A percentile compares a stretch with the other conserved stretches of the same genome.
phyloP scores from a whole-genome alignment of 192 early-diverging fungal genomes.

The Geranomyces variabilis region DNA sequence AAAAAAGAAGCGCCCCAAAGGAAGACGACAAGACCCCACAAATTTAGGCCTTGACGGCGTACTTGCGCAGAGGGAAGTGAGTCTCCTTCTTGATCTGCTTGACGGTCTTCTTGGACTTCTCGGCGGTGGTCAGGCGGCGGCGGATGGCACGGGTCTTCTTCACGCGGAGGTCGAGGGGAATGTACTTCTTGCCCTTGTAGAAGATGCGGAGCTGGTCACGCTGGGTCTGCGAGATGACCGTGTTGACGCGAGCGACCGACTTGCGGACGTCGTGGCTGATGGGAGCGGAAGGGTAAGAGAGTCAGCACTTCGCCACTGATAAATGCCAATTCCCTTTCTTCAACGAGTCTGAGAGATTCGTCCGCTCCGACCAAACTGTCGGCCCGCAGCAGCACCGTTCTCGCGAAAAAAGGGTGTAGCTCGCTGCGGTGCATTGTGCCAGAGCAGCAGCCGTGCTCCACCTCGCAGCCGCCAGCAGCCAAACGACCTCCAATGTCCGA shows the following conservation, averaged over 20 bases:
- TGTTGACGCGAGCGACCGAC: slow-evolving; percentile 92
- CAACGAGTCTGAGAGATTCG: no score
- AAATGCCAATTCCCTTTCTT: no score
- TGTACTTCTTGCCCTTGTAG: slow-evolving; percentile 95
- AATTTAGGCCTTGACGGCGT: slow-evolving; percentile 56
- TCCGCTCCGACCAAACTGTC: no score
- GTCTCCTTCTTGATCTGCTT: slow-evolving; percentile 86
- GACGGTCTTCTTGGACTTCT: slow-evolving; percentile 81
- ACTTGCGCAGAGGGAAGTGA: slow-evolving; percentile 93
- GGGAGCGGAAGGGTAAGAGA: background rate
- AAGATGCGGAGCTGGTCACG: slow-evolving; percentile 84
- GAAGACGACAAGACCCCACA: no score
- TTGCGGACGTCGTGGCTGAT: slow-evolving; percentile 83
- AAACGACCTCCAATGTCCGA: no score
- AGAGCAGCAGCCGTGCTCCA: no score
- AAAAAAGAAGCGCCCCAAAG: no score
- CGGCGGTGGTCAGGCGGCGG: slow-evolving; percentile 84
- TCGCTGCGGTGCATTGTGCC: no score
- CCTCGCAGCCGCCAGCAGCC: no score
- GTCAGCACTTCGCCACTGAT: background rate
- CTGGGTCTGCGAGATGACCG: slow-evolving; percentile 93
- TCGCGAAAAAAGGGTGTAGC: no score
- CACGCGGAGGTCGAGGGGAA: slow-evolving; percentile 92
- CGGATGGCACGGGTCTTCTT: slow-evolving; percentile 99
- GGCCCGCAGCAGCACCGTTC: no score